A percentile compares a stretch with the other conserved stretches of the same genome.
Conservation (phyloP, 2,329 filamentous ascomycete genomes). For the Coniochaeta ligniaria region DNA sequence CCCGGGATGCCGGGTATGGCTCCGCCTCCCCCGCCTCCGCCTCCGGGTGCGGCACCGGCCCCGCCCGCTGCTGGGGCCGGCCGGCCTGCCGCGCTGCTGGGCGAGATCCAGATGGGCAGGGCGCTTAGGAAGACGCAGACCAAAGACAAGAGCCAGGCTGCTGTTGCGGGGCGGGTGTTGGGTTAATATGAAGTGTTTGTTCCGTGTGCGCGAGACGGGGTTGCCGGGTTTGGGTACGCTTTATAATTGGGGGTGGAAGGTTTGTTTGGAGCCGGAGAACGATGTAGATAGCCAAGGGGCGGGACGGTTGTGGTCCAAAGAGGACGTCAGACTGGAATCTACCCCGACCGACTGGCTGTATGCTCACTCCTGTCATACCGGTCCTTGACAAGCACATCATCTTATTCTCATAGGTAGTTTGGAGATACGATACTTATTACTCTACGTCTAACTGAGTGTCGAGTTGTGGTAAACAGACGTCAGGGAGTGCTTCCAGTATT, state of each 20-base stretch:
- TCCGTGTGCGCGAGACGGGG: background rate
- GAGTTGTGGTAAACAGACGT: background rate
- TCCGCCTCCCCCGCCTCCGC: constrained; percentile 36
- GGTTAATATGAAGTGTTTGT: constrained; percentile 22
- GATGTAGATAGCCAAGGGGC: too few species aligned
- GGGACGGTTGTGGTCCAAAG: background rate
- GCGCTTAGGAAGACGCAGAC: constrained; percentile 81
- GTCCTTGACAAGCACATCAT: background rate
- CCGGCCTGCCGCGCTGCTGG: constrained; percentile 60
- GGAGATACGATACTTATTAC: background rate
- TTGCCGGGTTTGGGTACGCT: background rate
- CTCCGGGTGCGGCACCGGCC: constrained; percentile 28
- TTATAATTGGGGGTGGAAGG: background rate
- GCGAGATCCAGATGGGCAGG: constrained; percentile 75
- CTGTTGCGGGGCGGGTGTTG: constrained; percentile 70
- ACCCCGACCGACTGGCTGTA: too few species aligned
- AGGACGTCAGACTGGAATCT: background rate
- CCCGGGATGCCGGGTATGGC: constrained; percentile 34
- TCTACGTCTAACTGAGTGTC: background rate
- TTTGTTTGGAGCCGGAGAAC: background rate
- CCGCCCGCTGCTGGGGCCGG: constrained; percentile 29
- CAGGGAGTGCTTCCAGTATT: background rate
- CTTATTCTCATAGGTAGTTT: background rate
- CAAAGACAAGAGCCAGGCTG: constrained; percentile 71
- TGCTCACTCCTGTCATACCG: too few species aligned